These are phyloP conservation scores for Scutellaria barbata DNA, from an alignment of 257 asterid genomes.

Conservation along the genomic window DNA sequence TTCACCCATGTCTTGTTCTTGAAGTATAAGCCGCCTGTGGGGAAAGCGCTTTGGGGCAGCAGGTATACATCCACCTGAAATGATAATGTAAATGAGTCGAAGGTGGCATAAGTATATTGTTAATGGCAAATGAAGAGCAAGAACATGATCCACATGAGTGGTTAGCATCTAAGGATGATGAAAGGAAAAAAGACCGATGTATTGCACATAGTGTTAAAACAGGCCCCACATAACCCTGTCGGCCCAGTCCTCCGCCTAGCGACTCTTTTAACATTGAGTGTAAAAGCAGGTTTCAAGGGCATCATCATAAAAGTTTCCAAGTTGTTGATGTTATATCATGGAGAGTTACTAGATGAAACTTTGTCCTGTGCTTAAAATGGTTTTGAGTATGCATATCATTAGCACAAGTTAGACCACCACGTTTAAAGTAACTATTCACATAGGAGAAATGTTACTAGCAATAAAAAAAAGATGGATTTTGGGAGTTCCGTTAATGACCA, in stretches of 20 bases:
- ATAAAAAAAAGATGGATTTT: no score
- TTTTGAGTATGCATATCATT: background rate
- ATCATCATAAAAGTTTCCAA: background rate
- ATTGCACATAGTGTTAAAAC: background rate
- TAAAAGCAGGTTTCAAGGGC: background rate
- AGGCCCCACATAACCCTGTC: no score
- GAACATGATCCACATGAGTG: background rate
- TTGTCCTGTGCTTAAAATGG: constrained; percentile 3
- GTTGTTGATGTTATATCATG: no score
- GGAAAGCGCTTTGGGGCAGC: constrained; percentile 91
- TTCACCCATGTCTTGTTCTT: constrained; percentile 89
- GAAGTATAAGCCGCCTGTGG: constrained; percentile 96
- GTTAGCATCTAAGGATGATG: constrained; percentile 8
- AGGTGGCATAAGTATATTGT: constrained; percentile 12
- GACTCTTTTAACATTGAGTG: background rate
- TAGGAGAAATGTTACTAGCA: no score
- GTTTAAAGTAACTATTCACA: background rate
- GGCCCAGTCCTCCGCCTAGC: no score
- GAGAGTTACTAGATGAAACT: background rate
- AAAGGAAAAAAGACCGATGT: constrained; percentile 4
- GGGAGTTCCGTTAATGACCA: no score
- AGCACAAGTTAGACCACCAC: constrained; percentile 16
- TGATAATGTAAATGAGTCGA: constrained; percentile 6
- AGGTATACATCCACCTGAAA: constrained; percentile 90
- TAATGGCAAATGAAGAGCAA: constrained; percentile 14